Percentiles rank a stretch among this genome's conserved stretches.
Evolutionary conservation across 305 asterid genomes (phyloP).

Genomic region (Rubia balearica): DNA sequence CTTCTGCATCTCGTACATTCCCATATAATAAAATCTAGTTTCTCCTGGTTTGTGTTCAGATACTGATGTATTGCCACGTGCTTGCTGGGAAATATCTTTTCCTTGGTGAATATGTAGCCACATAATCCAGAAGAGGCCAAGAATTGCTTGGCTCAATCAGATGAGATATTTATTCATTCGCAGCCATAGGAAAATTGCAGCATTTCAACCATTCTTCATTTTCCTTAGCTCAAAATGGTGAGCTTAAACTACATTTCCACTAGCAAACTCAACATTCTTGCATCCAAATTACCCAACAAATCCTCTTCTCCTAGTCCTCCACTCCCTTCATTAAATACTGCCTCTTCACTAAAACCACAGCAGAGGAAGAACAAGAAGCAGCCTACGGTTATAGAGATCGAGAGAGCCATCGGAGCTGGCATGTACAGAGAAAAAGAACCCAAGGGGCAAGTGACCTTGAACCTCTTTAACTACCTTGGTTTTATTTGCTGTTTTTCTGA

Average conservation of each 20-base stretch:
- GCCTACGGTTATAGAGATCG: constrained; percentile 57
- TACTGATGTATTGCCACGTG: too few relatives aligned
- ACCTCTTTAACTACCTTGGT: neutral
- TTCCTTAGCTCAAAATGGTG: constrained; percentile 22
- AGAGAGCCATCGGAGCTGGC: constrained; percentile 81
- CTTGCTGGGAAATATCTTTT: neutral
- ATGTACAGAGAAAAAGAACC: constrained; percentile 49
- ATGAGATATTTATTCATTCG: constrained; percentile 10
- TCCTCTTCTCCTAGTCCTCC: constrained; percentile 29
- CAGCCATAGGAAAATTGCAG: constrained; percentile 2
- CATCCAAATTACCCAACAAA: constrained; percentile 30
- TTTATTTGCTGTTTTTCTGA: neutral
- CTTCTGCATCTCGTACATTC: too few relatives aligned
- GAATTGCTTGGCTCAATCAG: neutral
- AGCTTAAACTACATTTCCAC: constrained; percentile 36
- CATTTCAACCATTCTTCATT: neutral
- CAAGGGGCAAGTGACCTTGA: constrained; percentile 28
- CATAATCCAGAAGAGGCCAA: neutral
- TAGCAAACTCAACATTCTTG: constrained; percentile 27
- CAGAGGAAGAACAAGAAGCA: constrained; percentile 23
- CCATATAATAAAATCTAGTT: too few relatives aligned
- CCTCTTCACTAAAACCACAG: constrained; percentile 17
- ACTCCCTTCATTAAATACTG: constrained; percentile 19
- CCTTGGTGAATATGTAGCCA: neutral
- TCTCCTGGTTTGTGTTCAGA: neutral